Conservation (phyloP, 805 yeast species). For the Candida patagonica region DNA sequence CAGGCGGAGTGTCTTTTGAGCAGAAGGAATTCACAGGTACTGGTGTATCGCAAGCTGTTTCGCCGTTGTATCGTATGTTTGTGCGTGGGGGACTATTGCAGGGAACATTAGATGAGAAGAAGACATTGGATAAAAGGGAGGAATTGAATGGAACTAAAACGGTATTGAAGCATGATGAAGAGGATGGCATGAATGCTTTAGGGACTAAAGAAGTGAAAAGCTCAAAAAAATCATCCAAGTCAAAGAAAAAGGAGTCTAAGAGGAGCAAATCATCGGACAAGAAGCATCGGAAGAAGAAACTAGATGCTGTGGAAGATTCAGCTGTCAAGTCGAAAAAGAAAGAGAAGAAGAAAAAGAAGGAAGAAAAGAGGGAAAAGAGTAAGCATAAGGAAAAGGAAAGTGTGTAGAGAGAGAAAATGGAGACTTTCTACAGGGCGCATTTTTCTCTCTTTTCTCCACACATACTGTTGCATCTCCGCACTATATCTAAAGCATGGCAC, state of each 20-base stretch:
- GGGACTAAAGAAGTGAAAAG: neutral
- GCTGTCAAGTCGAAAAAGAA: slow-evolving; percentile 5
- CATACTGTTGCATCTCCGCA: too few species aligned
- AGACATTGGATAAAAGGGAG: slow-evolving; percentile 12
- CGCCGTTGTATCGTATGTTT: slow-evolving; percentile 79
- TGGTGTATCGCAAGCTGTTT: slow-evolving; percentile 37
- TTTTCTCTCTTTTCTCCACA: too few species aligned
- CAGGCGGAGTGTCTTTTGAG: slow-evolving; percentile 39
- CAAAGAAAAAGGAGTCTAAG: slow-evolving; percentile 20
- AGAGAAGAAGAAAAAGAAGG: slow-evolving; percentile 19
- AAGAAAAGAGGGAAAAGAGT: slow-evolving; percentile 20
- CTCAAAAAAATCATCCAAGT: slow-evolving; percentile 15
- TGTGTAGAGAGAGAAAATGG: slow-evolving; percentile 22
- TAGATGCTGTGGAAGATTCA: neutral
- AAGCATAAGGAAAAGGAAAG: slow-evolving; percentile 19
- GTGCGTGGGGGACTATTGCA: slow-evolving; percentile 77
- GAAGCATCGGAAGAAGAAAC: neutral
- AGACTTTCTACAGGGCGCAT: too few species aligned
- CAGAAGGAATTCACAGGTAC: slow-evolving; percentile 44
- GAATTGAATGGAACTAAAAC: slow-evolving; percentile 5
- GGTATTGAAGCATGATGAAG: neutral
- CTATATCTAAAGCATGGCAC: too few species aligned
- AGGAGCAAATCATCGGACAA: slow-evolving; percentile 6
- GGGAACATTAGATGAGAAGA: slow-evolving; percentile 36
- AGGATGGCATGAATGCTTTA: too few species aligned